Evolutionary conservation across 805 yeast species (phyloP), one percentile per base, ranked within the genome.

Genomic region (Starmerella powellii): DNA sequence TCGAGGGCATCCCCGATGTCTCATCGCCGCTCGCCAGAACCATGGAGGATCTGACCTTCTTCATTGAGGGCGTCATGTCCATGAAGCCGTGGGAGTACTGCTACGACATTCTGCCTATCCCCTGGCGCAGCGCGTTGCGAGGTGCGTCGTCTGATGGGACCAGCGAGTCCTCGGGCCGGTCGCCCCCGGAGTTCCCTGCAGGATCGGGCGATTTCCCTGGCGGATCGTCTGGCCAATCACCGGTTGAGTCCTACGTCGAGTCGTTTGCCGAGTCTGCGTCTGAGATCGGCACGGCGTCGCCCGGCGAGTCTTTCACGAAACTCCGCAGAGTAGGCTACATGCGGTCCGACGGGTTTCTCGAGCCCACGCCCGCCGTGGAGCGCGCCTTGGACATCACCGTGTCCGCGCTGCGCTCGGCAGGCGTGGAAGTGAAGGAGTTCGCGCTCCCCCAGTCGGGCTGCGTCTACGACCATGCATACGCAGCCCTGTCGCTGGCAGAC

Each of bases 391-490:
- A 64, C 28, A 45, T 56, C 37, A 58, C 63, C 10, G 60, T 59
- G 10, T 69, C 60, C 6, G 63, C 67, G 20, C 55, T 65, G 34
- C 45, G 54, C 42, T 61, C 57, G 37, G 62, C 58, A 37, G 76
- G 76, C 40, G 72, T 68, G 46, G 69, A 65, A 41, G 62, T 70
- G 17, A 63, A 67, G 12, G 66, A 62, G 18, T 69, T 69, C 61
- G 56, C 52, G 5, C 62, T 70, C 8, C 73, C 80, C 30, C 69
- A 66, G 42, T 73, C 74, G 2, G 58, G 72, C 38, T 68, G 72
- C 51, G 80, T 80, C 23, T 70, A 70, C 46, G 78, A 80, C 5
- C 68, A 77, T 27, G 35, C 28, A 35, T 80, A 68, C 46, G 54
- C 67, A 35, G 63, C 60, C 41, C 45, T 64, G 39, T 53, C 62